phyloP scores from a whole-genome alignment of 2,329 filamentous ascomycete species.

The Diplodia mutila region DNA sequence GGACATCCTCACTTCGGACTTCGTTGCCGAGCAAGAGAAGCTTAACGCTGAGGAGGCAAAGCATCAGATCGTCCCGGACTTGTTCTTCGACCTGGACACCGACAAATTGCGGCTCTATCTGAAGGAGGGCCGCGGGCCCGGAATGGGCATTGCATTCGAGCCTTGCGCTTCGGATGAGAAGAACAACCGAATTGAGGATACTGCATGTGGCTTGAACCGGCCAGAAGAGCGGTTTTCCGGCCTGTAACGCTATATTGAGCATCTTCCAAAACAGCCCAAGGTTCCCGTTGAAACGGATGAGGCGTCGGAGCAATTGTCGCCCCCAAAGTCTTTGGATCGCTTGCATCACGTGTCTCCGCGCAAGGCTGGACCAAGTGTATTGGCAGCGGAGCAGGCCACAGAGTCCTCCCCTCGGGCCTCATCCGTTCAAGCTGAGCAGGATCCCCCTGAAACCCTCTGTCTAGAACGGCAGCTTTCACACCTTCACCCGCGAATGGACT shows the following conservation, averaged over 20 bases:
- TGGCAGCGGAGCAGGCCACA: background rate
- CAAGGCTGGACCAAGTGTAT: background rate
- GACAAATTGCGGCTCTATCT: background rate
- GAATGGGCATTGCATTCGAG: background rate
- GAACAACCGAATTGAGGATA: background rate
- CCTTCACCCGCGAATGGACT: background rate
- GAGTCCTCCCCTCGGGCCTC: background rate
- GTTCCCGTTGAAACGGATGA: background rate
- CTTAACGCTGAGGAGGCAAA: background rate
- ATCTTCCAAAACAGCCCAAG: background rate
- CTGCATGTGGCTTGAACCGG: background rate
- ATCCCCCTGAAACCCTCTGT: background rate
- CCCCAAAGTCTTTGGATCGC: background rate
- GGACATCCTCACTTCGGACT: slow-evolving; percentile 13
- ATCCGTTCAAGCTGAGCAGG: background rate
- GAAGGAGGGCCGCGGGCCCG: slow-evolving; percentile 1
- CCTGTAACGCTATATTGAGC: background rate
- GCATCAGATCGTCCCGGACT: background rate
- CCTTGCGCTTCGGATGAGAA: background rate
- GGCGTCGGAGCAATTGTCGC: too few species aligned
- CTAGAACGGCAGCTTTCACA: background rate
- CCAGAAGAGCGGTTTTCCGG: background rate
- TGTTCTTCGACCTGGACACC: slow-evolving; percentile 15
- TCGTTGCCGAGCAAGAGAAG: background rate
- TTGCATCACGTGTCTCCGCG: background rate